phyloP scores from a whole-genome alignment of 116 monocot species.

The Thalassia testudinum region DNA sequence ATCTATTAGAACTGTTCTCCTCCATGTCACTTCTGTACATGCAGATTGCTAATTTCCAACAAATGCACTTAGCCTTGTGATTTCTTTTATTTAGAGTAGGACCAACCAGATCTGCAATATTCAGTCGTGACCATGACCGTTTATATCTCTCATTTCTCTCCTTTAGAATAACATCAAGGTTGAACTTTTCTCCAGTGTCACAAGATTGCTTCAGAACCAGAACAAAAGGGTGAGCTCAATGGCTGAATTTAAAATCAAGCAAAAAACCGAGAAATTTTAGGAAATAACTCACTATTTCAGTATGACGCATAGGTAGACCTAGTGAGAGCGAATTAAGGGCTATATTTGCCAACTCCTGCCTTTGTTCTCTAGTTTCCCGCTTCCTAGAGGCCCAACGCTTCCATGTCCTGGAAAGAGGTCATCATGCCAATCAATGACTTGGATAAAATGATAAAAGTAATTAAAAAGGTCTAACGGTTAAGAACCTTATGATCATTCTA shows the following conservation, averaged over 20 bases:
- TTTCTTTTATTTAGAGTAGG: slow-evolving; percentile 51
- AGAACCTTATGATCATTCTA: slow-evolving; percentile 57
- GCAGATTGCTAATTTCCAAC: slow-evolving; percentile 67
- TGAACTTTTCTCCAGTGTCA: slow-evolving; percentile 10
- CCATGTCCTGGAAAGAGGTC: slow-evolving; percentile 56
- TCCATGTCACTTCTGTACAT: slow-evolving; percentile 11
- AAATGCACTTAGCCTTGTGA: slow-evolving; percentile 38
- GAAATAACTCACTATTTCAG: slow-evolving; percentile 26
- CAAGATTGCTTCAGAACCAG: slow-evolving; percentile 14
- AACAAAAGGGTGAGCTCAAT: slow-evolving; percentile 5
- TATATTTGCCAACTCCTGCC: slow-evolving; percentile 26
- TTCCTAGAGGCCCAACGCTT: slow-evolving; percentile 27
- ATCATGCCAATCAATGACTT: background rate
- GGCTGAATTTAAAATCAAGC: background rate
- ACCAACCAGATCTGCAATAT: slow-evolving; percentile 46
- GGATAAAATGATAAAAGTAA: background rate
- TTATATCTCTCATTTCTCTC: slow-evolving; percentile 28
- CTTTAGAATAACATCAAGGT: slow-evolving; percentile 41
- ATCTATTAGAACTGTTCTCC: slow-evolving; percentile 13
- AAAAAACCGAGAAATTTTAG: background rate
- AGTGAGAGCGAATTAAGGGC: slow-evolving; percentile 65
- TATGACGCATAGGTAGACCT: slow-evolving; percentile 49
- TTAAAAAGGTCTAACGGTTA: background rate
- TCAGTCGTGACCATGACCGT: slow-evolving; percentile 49
- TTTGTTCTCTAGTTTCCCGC: slow-evolving; percentile 41